Evolutionary conservation across 1,284 basidiomycete species (phyloP).

Genomic region (Ceratobasidium sp.): DNA sequence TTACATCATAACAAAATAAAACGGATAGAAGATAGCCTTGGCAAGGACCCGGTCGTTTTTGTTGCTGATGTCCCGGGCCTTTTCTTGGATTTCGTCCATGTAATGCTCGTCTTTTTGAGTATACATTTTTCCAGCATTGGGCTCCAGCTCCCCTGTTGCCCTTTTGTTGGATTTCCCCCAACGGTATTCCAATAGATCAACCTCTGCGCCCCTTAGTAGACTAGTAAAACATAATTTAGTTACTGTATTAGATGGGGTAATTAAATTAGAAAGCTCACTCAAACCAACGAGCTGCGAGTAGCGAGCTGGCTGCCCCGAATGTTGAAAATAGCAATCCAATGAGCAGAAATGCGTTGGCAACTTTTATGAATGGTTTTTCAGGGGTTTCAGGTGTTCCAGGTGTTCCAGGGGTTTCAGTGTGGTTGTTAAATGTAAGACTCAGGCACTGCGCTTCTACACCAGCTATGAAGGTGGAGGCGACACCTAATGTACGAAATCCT

Average conservation of each 20-base stretch:
- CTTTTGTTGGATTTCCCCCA: neutral
- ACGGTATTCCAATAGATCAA: neutral
- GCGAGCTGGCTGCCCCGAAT: neutral
- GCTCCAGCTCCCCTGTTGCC: no score
- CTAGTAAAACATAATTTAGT: neutral
- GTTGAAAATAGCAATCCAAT: neutral
- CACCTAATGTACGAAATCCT: constrained; percentile 30
- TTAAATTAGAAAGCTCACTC: neutral
- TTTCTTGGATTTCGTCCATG: neutral
- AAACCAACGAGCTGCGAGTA: constrained; percentile 14
- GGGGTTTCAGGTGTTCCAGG: neutral
- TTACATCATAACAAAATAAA: neutral
- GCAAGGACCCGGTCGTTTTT: neutral
- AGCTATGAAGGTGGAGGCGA: constrained; percentile 38
- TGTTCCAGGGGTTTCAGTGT: neutral
- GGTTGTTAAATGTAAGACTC: neutral
- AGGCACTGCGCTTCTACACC: constrained; percentile 33
- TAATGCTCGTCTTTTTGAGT: neutral
- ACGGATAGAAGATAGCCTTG: neutral
- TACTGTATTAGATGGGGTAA: neutral
- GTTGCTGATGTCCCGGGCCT: no score
- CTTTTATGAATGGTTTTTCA: no score
- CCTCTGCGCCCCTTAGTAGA: neutral
- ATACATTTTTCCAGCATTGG: neutral
- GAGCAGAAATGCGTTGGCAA: no score